These are phyloP conservation scores for Rhodosporidiobolus odoratus DNA, from an alignment of 768 basidiomycete species.

Conservation along the genomic window DNA sequence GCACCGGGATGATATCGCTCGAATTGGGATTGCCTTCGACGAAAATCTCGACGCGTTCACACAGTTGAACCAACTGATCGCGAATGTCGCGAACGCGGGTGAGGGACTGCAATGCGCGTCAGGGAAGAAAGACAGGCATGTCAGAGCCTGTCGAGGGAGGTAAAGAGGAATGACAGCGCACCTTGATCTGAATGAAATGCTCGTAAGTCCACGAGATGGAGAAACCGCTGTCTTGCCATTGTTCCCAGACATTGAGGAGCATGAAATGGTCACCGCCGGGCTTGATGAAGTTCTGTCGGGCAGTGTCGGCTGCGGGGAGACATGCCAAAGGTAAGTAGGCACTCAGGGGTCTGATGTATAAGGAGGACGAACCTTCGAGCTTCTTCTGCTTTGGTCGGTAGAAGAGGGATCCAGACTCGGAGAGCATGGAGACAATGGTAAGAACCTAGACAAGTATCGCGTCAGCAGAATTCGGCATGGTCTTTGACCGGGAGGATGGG, in stretches of 20 bases:
- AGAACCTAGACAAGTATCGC: conserved; percentile 60
- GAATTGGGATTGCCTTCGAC: conserved; percentile 81
- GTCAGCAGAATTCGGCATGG: too few species aligned
- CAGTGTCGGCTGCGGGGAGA: conserved; percentile 82
- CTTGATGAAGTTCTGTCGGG: conserved; percentile 91
- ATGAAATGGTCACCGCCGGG: conserved; percentile 97
- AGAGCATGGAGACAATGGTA: conserved; percentile 95
- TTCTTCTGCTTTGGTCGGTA: conserved; percentile 99
- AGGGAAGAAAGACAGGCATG: conserved; percentile 55
- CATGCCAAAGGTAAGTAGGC: background rate
- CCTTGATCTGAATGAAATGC: conserved; percentile 50
- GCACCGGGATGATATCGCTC: conserved; percentile 84
- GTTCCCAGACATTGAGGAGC: conserved; percentile 94
- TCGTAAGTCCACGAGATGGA: conserved; percentile 94
- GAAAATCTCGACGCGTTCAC: conserved; percentile 93
- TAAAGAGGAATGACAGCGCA: conserved; percentile 8
- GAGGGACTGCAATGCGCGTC: conserved; percentile 57
- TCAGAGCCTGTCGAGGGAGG: background rate
- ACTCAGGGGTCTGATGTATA: background rate
- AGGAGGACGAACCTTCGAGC: conserved; percentile 37
- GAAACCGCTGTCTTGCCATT: conserved; percentile 97
- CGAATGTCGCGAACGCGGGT: conserved; percentile 92
- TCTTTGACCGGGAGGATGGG: background rate
- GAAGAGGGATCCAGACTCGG: conserved; percentile 88
- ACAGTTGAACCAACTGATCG: conserved; percentile 80